Percentiles rank a stretch among this genome's conserved stretches.
These are phyloP conservation scores for Tricladium varicosporioides DNA, from an alignment of 2,329 filamentous ascomycete genomes.

Conservation along the genomic window DNA sequence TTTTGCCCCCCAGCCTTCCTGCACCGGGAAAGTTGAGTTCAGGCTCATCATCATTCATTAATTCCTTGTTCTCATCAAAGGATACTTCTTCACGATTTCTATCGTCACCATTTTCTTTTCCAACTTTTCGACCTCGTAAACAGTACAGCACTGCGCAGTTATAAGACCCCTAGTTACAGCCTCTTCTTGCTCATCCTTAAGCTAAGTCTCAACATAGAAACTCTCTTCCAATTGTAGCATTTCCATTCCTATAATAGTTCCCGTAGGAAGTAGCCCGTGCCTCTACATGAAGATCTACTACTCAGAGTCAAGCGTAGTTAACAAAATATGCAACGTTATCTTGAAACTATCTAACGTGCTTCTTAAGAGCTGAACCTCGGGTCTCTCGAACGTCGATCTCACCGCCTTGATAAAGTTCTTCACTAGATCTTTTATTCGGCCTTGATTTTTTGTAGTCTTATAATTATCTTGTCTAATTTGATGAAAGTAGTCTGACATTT, in stretches of 20 bases:
- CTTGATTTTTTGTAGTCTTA: neutral
- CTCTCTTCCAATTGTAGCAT: neutral
- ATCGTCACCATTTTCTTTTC: no score
- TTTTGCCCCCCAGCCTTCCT: no score
- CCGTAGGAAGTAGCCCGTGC: neutral
- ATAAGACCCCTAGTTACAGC: neutral
- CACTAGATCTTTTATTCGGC: neutral
- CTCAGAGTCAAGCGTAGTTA: neutral
- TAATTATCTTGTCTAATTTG: neutral
- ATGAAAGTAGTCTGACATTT: neutral
- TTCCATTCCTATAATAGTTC: neutral
- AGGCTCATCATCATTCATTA: no score
- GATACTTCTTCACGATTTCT: no score
- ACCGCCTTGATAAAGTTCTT: neutral
- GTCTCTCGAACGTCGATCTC: neutral
- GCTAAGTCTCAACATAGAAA: neutral
- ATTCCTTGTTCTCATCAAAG: no score
- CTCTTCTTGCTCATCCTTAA: neutral
- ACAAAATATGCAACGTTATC: neutral
- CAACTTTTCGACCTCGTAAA: neutral
- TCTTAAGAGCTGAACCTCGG: neutral
- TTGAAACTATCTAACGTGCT: neutral
- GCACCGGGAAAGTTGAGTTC: no score
- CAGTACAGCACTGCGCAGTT: neutral
- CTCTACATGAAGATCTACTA: neutral